Evolutionary conservation across 352 stramenopile genomes (phyloP), one percentile per base, ranked within the genome.

Genomic region (Pythium aristosporum): DNA sequence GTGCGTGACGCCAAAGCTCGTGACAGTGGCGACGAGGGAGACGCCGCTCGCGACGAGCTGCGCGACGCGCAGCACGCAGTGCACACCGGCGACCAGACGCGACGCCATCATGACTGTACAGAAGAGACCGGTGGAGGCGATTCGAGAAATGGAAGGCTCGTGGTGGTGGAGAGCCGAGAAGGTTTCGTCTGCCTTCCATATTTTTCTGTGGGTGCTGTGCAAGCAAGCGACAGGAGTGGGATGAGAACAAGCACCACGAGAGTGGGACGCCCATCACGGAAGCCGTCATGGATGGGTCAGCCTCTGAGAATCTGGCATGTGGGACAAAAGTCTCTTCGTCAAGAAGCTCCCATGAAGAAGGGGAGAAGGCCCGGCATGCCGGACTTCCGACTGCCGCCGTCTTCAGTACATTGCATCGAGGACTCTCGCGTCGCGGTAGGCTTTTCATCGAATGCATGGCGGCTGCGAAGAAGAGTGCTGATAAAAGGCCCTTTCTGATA

Each of bases 21-120:
- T 16, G 41, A 36, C 46, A 11, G 30, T 37, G 15, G 36, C 30
- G 5, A 43, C 30, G 8, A 67, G 23, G 10, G 61, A 39, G 16
- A 55, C 25, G 61, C 42, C 51, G 21, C 34, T 49, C 2, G 54
- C 23, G n/a, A 62, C 48, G 44, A 67, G 54, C 51, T 63, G 61
- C 5, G 32, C 18, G n/a, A 30, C 56, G 23, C 49, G 53, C 44
- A 67, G 25, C 36, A 39, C 36, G 46, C 37, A 21, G 39, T 60
- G 15, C 10, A 34, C 25, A 7, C 16, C 0, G 15, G 49, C 13
- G 49, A 56, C 36, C 28, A 36, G 32, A 18, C 3, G 18, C 28
- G 28, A 18, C 15, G 13, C 20, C 10, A 56, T 25, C 39, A 46
- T 46, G 5, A 42, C 15, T 16, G 15, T 42, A 30, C 25, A 30